Base-by-base conservation (phyloP, 441 rosid species). In the Syzygium syzygioides region DNA sequence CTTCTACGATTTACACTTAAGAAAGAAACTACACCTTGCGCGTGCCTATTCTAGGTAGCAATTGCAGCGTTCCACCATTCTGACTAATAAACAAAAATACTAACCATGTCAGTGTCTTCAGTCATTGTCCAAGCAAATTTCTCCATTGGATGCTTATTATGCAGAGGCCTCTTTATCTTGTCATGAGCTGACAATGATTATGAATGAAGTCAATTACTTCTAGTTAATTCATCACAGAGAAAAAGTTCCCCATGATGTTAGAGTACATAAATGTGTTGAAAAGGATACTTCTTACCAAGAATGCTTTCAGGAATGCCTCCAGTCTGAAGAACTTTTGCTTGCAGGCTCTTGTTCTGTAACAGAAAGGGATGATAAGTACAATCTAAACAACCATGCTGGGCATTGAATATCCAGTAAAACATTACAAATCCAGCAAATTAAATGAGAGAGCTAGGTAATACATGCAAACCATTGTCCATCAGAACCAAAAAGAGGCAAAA, bases 121-220 rank as follows among this genome's bases (percentile, higher is more conserved):
- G 96, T 95, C 71, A 93, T 87, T n/a, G 98, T 97, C 99, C 98
- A 98, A 71, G 99, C 93, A 95, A 94, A 97, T 91, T 96, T 95
- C 80, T 93, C 90, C 99, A 97, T 97, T 57, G 98, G 99, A 94
- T 97, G 99, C 92, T 96, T 97, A 89, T 94, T 96, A 91, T 98
- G 96, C 89, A 98, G 89, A 66, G 99, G 99, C 89, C 98, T 94
- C 92, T 93, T 94, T 87, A 95, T 93, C 95, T 95, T 95, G 89
- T 98, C 96, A 91, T 97, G 96, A 86, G 95, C 99, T 98, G 94
- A 93, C 92, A 87, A 89, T 85, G 87, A 88, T 88, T 86, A 25
- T 5, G 19, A 79, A 85, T 52, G 48, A 19, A 80, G 55, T 52
- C 54, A 59, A 54, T 86, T 30, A 90, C 60, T 86, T 87, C 30